A percentile compares a stretch with the other conserved stretches of the same genome.
These are phyloP conservation scores for Leccinum angustisporum DNA, from an alignment of 1,284 basidiomycete genomes.

Conservation along the genomic window DNA sequence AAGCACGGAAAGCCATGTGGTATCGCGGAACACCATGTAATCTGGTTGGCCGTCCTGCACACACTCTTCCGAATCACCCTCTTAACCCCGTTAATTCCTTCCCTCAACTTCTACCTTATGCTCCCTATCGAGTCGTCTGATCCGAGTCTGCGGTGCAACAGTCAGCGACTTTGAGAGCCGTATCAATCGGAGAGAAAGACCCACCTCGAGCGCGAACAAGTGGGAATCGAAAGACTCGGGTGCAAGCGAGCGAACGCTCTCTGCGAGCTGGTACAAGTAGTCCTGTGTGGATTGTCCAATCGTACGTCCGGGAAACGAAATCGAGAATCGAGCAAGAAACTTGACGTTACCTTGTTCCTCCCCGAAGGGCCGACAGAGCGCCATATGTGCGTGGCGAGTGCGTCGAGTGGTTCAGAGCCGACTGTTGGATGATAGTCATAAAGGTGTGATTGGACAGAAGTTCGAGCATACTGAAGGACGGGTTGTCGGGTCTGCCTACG, in stretches of 20 bases:
- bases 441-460: not conserved
- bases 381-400: conserved; percentile 70
- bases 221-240: conserved; percentile 77
- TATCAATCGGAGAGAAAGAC: conserved; percentile 1
- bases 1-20: not conserved
- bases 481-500: conserved; percentile 63
- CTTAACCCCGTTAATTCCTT: not conserved
- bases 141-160: conserved; percentile 8
- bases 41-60: not conserved
- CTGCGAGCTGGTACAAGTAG: conserved; percentile 74
- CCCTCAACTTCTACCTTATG: not conserved
- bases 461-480: conserved; percentile 51
- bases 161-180: not conserved
- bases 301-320: not conserved
- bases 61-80: not conserved
- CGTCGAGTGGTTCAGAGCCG: conserved; percentile 73
- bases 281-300: conserved; percentile 46
- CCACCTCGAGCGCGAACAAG: conserved; percentile 71
- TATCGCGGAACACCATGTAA: not conserved
- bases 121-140: conserved; percentile 19
- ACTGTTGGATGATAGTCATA: conserved; percentile 42
- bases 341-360: conserved; percentile 65
- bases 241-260: conserved; percentile 66
- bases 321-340: not conserved
- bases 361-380: conserved; percentile 79